These are phyloP conservation scores for Takashimella koratensis DNA, from an alignment of 1,284 basidiomycete genomes.

Conservation along the genomic window DNA sequence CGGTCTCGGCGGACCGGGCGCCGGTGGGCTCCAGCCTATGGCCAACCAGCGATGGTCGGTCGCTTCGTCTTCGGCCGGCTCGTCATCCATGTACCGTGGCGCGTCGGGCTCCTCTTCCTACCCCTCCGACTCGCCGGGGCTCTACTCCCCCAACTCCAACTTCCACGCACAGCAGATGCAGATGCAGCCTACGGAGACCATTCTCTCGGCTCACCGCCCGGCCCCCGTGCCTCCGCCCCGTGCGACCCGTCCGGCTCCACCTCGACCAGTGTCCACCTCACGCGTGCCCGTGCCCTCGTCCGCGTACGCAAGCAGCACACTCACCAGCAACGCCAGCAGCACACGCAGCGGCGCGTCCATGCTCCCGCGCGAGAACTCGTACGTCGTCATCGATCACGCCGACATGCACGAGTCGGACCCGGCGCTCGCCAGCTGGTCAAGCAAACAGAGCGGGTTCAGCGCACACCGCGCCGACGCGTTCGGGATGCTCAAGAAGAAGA, in stretches of 20 bases:
- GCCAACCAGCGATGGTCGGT: constrained; percentile 32
- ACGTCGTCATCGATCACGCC: constrained; percentile 40
- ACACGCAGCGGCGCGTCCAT: constrained; percentile 27
- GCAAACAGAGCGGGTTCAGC: constrained; percentile 23
- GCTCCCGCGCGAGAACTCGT: constrained; percentile 42
- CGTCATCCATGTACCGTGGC: constrained; percentile 18
- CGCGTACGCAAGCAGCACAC: not conserved
- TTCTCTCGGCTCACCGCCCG: constrained; percentile 2
- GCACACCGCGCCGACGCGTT: constrained; percentile 39
- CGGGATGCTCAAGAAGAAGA: constrained; percentile 45
- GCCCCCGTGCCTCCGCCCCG: constrained; percentile 16
- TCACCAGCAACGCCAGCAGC: constrained; percentile 12
- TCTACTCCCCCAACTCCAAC: constrained; percentile 13
- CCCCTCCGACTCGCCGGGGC: constrained; percentile 16
- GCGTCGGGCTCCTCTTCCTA: constrained; percentile 21
- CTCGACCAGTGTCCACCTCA: not conserved
- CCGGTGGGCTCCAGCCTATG: constrained; percentile 28
- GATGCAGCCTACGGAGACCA: not conserved
- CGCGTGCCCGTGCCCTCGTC: not conserved
- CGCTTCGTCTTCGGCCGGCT: constrained; percentile 27
- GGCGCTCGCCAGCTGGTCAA: constrained; percentile 26
- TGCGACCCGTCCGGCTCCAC: constrained; percentile 19
- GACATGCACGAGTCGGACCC: constrained; percentile 25
- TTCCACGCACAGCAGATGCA: constrained; percentile 5
- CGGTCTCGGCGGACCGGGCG: constrained; percentile 31